Conservation (phyloP, 768 basidiomycete genomes). For the Kwoniella mangroviensis region DNA sequence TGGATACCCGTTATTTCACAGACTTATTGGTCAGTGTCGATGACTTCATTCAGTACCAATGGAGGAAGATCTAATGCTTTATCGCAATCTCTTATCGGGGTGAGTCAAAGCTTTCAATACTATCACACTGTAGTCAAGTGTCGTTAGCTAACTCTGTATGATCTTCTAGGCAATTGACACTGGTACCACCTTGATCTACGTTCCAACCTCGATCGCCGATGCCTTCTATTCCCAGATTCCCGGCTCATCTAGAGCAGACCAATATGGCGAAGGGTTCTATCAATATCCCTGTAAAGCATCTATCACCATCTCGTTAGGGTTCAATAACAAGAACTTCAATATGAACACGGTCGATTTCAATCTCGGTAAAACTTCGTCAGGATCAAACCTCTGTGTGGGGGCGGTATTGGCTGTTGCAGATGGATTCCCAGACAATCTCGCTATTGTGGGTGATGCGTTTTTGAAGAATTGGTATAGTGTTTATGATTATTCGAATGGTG, state of each 20-base stretch:
- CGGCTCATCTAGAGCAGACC: slow-evolving; percentile 59
- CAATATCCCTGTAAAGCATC: slow-evolving; percentile 63
- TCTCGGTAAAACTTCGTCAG: slow-evolving; percentile 60
- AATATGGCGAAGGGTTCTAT: slow-evolving; percentile 65
- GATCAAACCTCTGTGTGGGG: slow-evolving; percentile 64
- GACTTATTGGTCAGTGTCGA: slow-evolving; percentile 68
- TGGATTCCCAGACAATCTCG: slow-evolving; percentile 64
- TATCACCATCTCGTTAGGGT: slow-evolving; percentile 60
- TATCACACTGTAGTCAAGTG: not conserved
- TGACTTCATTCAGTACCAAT: slow-evolving; percentile 62
- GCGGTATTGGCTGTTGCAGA: slow-evolving; percentile 63
- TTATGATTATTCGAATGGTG: slow-evolving; percentile 66
- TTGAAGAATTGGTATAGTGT: slow-evolving; percentile 71
- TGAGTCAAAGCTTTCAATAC: not conserved
- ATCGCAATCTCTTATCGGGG: slow-evolving; percentile 41
- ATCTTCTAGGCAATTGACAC: slow-evolving; percentile 67
- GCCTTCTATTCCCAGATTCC: slow-evolving; percentile 67
- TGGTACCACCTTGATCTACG: slow-evolving; percentile 70
- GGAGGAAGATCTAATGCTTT: slow-evolving; percentile 58
- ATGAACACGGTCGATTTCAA: slow-evolving; percentile 66
- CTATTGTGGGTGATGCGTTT: slow-evolving; percentile 70
- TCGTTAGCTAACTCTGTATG: not conserved
- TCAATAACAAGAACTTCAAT: slow-evolving; percentile 60
- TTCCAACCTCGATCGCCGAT: slow-evolving; percentile 61
- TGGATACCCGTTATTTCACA: slow-evolving; percentile 61